Conservation (phyloP, 495 filamentous ascomycete genomes). For the Elasticomyces elasticus region DNA sequence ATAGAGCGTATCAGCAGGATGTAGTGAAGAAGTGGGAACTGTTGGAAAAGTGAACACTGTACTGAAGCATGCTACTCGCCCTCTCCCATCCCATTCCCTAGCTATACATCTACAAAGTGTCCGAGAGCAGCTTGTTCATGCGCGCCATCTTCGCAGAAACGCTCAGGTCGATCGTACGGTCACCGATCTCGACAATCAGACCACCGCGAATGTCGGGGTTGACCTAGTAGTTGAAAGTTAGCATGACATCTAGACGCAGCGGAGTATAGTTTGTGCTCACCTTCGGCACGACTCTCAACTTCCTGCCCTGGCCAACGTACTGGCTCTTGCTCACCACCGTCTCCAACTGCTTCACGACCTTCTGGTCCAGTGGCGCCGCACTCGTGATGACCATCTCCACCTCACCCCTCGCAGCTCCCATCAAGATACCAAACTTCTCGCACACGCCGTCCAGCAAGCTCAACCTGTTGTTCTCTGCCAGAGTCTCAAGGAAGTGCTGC, state of each 20-base stretch:
- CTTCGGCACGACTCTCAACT: conserved; percentile 90
- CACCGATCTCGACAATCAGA: conserved; percentile 90
- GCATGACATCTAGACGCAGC: neutral
- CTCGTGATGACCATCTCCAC: conserved; percentile 82
- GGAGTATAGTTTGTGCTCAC: conserved; percentile 39
- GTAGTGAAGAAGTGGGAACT: too few relatives aligned
- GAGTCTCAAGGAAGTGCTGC: conserved; percentile 82
- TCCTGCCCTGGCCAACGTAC: conserved; percentile 85
- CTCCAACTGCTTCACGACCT: conserved; percentile 75
- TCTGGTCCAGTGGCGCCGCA: conserved; percentile 83
- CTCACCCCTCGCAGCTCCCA: conserved; percentile 84
- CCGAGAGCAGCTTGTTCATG: conserved; percentile 97
- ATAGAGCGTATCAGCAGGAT: too few relatives aligned
- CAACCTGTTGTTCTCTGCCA: conserved; percentile 94
- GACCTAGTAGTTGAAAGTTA: conserved; percentile 44
- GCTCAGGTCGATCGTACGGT: conserved; percentile 94
- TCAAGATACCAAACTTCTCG: conserved; percentile 77
- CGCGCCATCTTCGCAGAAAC: conserved; percentile 89
- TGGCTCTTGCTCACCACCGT: conserved; percentile 77
- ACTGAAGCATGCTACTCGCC: too few relatives aligned
- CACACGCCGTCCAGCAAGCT: conserved; percentile 68
- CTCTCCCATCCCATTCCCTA: neutral
- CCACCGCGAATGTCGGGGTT: conserved; percentile 91
- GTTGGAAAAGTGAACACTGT: too few relatives aligned
- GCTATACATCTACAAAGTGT: conserved; percentile 69